Evolutionary conservation across 2,329 filamentous ascomycete genomes (phyloP), one percentile per base, ranked within the genome.

Genomic region (Didymella pinodella): DNA sequence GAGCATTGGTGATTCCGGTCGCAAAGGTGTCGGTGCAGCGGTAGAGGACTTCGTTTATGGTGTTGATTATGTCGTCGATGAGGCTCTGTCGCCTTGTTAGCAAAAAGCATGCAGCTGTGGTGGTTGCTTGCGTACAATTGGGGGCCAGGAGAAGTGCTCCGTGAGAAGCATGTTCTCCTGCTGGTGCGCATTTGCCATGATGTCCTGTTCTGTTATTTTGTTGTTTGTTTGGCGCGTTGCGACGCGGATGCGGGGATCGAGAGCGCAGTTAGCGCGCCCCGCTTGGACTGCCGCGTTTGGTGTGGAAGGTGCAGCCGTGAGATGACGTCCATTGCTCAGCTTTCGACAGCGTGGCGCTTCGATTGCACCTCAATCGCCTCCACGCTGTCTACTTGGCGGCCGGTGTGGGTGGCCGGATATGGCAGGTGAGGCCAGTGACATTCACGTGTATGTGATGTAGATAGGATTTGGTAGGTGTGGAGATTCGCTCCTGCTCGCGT

Each of bases 1-100:
- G 86, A 2, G 90, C 89, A 49, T 85, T 85, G 48, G 92, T 83
- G 20, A 99, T 87, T 1, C 92, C 91, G 54, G 88, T 86, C 78
- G 98, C 95, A 65, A 98, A 88, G 61, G 90, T 92, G 71, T 92
- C 91, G 71, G 97, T 88, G 53, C 92, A 93, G 76, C 90, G 90
- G 79, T 96, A 95, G 71, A 95, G 90, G 70, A 97, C 86, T 72
- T 94, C 91, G 81, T 98, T 99, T 77, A 97, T 88, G 54, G 90
- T 91, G 82, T 98, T 97, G 81, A 98, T 97, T 69, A 98, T 93
- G 80, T 98, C 94, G 86, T 99, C 95, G 73, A 99, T 90, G 41
- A 99, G 87, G n/a, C 18, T 20, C 51, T 54, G 20, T 2, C 6
- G 3, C 12, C 7, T 6, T 16, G 8, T 54, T 34, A 54, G 44